phyloP scores from a whole-genome alignment of 495 filamentous ascomycete genomes.

The Neurospora sp. region DNA sequence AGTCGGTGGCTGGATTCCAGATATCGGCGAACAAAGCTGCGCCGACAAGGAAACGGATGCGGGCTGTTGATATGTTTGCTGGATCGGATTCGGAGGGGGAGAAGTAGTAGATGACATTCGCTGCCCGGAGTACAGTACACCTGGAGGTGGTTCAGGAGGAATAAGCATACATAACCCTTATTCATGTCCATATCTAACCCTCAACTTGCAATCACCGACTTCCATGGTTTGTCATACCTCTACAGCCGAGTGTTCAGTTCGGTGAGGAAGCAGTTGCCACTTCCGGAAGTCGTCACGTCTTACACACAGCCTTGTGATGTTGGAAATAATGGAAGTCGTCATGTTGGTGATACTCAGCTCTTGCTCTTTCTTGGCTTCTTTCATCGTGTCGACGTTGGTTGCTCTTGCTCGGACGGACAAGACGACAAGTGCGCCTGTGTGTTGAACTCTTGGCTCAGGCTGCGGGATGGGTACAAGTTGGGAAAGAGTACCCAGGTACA shows the following conservation, averaged over 20 bases:
- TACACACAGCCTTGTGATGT: background rate
- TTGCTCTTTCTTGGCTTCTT: background rate
- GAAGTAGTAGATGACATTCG: conserved; percentile 6
- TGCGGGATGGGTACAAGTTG: background rate
- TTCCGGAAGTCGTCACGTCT: background rate
- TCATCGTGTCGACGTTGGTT: background rate
- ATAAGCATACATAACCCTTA: background rate
- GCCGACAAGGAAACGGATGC: conserved; percentile 48
- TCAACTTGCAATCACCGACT: background rate
- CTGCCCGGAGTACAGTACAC: no score
- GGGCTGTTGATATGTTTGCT: conserved; percentile 92
- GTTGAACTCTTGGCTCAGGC: background rate
- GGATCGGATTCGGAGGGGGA: conserved; percentile 40
- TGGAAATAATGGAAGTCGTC: background rate
- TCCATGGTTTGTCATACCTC: background rate
- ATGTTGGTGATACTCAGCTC: background rate
- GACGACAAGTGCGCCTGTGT: background rate
- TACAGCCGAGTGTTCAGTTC: background rate
- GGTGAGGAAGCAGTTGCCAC: background rate
- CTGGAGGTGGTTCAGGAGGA: no score
- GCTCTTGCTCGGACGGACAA: background rate
- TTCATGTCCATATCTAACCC: background rate
- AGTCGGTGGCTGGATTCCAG: conserved; percentile 15
- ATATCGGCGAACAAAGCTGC: conserved; percentile 18
- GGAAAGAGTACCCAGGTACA: background rate